Base-by-base conservation (phyloP, 2,329 filamentous ascomycete species). In the Paraphoma chrysanthemicola region DNA sequence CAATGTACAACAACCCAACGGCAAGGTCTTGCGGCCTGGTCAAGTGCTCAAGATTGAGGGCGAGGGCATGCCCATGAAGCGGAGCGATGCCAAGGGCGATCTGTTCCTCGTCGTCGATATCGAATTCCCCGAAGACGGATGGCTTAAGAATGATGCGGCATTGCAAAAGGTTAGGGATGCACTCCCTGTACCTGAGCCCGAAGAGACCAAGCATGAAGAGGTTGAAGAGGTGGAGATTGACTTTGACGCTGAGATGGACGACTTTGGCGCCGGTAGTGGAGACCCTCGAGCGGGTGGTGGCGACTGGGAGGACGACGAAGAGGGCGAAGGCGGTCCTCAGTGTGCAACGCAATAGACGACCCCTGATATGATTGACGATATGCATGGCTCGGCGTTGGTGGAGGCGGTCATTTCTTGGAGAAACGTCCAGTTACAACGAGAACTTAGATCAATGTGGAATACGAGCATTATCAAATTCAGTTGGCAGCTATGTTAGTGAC, bases 11-110 rank as follows among this genome's bases (percentile, higher is more conserved):
- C 87, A 90, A 69, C 80, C 80, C 0, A 65, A 77, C 38, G 94
- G 94, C 66, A 90, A 93, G 75, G 84, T 98, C 49, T 79, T 99
- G 36, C 87, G 88, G 28, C 93, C 95, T 0, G 90, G 88, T 28
- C 91, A 99, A 73, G 86, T 94, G 7, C 83, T 99, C 67, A 97
- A 93, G 81, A 82, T 99, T 1, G 78, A 84, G 2, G 93, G 92
- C 28, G 95, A 99, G 80, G 95, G 95, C 57, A 99, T 99, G 95
- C 95, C 95, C 1, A 78, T 89, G 67, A 97, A 97, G 84, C 88
- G 89, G 54, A 91, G 89, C 61, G 95, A 99, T 39, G 72, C 81
- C 4, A 92, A 88, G 73, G 95, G 95, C 43, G 93, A 98, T 71
- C 81, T 99, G 16, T 99, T 94, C 78, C 83, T 99, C 42, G 81